phyloP scores from a whole-genome alignment of 192 early-diverging fungal genomes.

The Dimargaris cristalligena region DNA sequence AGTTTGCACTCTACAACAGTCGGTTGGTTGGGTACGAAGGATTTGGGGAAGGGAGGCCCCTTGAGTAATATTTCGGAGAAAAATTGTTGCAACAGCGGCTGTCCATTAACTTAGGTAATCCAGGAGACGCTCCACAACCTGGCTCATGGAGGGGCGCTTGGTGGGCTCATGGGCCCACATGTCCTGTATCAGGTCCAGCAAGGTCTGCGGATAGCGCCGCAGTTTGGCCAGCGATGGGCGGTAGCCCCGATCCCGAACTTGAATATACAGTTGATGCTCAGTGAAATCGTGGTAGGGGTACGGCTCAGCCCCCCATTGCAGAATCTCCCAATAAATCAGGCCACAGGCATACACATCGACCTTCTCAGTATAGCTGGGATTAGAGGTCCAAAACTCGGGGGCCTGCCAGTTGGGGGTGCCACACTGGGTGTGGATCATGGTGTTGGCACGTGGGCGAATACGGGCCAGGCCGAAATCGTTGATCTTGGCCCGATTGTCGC shows the following conservation, averaged over 20 bases:
- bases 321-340: slow-evolving; percentile 63
- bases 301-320: slow-evolving; percentile 51
- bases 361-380: slow-evolving; percentile 58
- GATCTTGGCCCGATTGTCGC: slow-evolving; percentile 51
- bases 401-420: slow-evolving; percentile 73
- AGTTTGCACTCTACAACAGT: too few relatives aligned
- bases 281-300: slow-evolving; percentile 52
- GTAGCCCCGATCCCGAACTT: slow-evolving; percentile 40
- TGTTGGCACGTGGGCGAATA: slow-evolving; percentile 47
- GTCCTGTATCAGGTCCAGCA: slow-evolving; percentile 42
- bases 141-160: slow-evolving; percentile 46
- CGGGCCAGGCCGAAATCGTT: slow-evolving; percentile 70
- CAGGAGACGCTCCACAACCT: slow-evolving; percentile 51
- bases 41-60: too few relatives aligned
- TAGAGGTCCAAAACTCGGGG: slow-evolving; percentile 54
- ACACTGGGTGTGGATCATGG: slow-evolving; percentile 55
- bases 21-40: too few relatives aligned
- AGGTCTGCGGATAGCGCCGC: slow-evolving; percentile 35
- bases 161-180: slow-evolving; percentile 54
- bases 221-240: slow-evolving; percentile 39
- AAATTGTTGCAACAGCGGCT: too few relatives aligned
- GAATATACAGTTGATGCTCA: slow-evolving; percentile 40
- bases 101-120: slow-evolving; percentile 45
- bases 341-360: slow-evolving; percentile 53
- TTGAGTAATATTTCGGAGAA: too few relatives aligned